Base-by-base conservation (phyloP, 352 stramenopile genomes). In the Pythium oligandrum region DNA sequence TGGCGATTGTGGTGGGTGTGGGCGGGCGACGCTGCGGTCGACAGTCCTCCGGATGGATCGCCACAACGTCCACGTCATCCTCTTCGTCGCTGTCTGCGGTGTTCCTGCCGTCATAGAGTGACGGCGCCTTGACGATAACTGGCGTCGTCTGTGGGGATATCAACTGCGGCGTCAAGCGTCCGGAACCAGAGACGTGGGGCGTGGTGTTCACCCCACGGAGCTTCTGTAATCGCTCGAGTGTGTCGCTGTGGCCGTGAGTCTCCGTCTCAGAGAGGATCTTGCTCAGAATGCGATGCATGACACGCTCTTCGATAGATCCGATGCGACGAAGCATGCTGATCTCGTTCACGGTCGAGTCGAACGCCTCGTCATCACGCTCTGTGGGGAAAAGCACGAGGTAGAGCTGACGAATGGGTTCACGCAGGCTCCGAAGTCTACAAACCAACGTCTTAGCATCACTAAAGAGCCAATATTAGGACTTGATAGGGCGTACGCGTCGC, bases 261-360 rank as follows among this genome's bases (percentile, higher is more conserved):
- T 82, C 68, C 2, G 56, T 72, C 55, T 88, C 77, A 10, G 65
- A 55, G 11, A 81, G 64, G 11, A 85, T 80, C 55, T 85, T 86
- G 9, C 61, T 52, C 40, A 88, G 67, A 32, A 88, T 65, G 26
- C 77, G 75, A 61, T 84, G 78, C 75, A 85, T 88, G 17, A 71
- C 58, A 4, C 78, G 75, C 54, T 86, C 75, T 51, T 86, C 73
- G 36, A 86, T 81, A 4, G 65, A 55, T 1, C 78, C 78, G 30
- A 88, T 82, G 32, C 66, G 67, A 3, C 71, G 72, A 35, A 86
- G 55, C 52, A 68, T 72, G 50, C 33, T 72, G n/a, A 72, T 33
- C 10, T 79, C 70, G 34, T 72, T 54, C 48, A 84, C 75, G 26
- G 66, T 70, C 45, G 63, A 68, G 37, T 85, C 73, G 4, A 75